Percentiles rank a stretch among this genome's conserved stretches.
These are phyloP conservation scores for Capsicum chinense DNA, from an alignment of 257 asterid genomes.

Conservation along the genomic window DNA sequence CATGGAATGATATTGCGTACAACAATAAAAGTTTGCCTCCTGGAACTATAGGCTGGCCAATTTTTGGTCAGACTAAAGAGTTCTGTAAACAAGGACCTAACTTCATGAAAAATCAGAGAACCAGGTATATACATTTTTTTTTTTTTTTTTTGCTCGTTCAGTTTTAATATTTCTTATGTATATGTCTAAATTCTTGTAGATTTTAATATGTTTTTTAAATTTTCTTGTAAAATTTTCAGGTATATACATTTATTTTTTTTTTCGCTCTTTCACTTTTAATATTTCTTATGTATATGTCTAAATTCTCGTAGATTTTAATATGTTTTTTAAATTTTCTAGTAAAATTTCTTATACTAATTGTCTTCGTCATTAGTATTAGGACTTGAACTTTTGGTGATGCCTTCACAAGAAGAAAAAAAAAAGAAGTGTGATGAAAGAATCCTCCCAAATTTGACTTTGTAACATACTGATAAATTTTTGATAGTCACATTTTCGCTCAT, in stretches of 20 bases:
- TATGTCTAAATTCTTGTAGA: too few relatives aligned
- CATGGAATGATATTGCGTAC: slow-evolving; percentile 59
- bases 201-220: too few relatives aligned
- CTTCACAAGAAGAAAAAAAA: neutral
- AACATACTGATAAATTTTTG: neutral
- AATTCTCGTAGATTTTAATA: too few relatives aligned
- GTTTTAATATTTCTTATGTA: too few relatives aligned
- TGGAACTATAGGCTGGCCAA: slow-evolving; percentile 88
- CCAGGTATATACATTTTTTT: slow-evolving; percentile 44
- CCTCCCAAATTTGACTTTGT: neutral
- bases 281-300: too few relatives aligned
- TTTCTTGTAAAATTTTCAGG: slow-evolving; percentile 40
- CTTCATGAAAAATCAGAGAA: slow-evolving; percentile 62
- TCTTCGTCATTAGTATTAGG: neutral
- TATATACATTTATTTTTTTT: neutral
- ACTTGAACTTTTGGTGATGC: neutral
- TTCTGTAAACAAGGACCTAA: slow-evolving; percentile 68
- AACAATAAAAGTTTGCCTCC: slow-evolving; percentile 65
- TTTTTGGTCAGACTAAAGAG: slow-evolving; percentile 68
- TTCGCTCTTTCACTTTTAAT: too few relatives aligned
- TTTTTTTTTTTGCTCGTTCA: too few relatives aligned
- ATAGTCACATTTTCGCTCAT: neutral
- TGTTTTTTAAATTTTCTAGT: too few relatives aligned
- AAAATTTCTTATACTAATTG: too few relatives aligned
- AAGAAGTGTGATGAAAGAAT: neutral